These are phyloP conservation scores for Aspergillus sojae DNA, from an alignment of 2,329 filamentous ascomycete species.

Conservation along the genomic window DNA sequence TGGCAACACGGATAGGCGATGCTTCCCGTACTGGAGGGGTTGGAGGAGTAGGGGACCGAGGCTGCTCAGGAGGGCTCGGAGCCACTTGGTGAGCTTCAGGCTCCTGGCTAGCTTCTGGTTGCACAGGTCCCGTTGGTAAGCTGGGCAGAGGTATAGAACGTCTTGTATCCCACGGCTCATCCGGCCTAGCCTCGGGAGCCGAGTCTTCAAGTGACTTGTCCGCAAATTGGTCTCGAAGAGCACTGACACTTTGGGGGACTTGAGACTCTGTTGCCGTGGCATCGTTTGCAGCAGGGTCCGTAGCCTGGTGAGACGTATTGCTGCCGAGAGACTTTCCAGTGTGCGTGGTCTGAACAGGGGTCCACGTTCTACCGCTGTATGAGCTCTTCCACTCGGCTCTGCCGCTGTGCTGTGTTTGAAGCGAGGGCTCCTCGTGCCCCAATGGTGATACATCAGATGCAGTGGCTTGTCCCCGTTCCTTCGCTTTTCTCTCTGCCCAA, in stretches of 20 bases:
- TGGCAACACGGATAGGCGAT: slow-evolving; percentile 82
- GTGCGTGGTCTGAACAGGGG: slow-evolving; percentile 72
- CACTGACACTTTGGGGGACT: slow-evolving; percentile 66
- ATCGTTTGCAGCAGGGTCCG: slow-evolving; percentile 58
- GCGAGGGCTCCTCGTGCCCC: slow-evolving; percentile 52
- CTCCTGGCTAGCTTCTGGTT: slow-evolving; percentile 53
- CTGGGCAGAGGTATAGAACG: slow-evolving; percentile 78
- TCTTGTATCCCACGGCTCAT: slow-evolving; percentile 67
- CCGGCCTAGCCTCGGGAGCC: slow-evolving; percentile 58
- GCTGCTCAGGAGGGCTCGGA: slow-evolving; percentile 47
- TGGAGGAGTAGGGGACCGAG: slow-evolving; percentile 53
- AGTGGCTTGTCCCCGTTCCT: slow-evolving; percentile 63
- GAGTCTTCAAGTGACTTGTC: slow-evolving; percentile 55
- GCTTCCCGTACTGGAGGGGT: slow-evolving; percentile 55
- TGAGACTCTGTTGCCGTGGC: slow-evolving; percentile 54
- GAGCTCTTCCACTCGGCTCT: slow-evolving; percentile 83
- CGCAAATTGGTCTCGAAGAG: slow-evolving; percentile 82
- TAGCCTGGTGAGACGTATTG: slow-evolving; percentile 62
- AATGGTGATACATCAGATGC: slow-evolving; percentile 49
- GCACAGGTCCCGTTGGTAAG: slow-evolving; percentile 62
- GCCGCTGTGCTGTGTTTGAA: slow-evolving; percentile 72
- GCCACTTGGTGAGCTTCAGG: slow-evolving; percentile 36
- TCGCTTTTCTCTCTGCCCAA: slow-evolving; percentile 97
- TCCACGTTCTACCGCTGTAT: slow-evolving; percentile 89
- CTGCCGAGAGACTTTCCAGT: slow-evolving; percentile 65